phyloP scores from a whole-genome alignment of 345 rosid genomes.

The Salix dunnii region DNA sequence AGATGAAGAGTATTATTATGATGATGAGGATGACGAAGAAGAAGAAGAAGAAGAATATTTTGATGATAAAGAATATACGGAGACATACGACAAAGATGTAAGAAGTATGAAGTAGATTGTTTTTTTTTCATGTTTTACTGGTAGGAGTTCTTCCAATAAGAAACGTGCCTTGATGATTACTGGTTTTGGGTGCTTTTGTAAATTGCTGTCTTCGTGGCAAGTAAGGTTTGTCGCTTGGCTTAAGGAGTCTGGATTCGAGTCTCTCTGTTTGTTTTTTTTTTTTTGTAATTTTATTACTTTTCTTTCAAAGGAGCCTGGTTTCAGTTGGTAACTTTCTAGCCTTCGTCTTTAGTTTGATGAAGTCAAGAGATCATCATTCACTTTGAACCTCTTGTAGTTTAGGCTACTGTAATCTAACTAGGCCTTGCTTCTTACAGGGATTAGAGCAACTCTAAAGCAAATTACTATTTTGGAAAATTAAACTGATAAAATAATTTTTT shows the following conservation, averaged over 20 bases:
- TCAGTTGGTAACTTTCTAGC: neutral
- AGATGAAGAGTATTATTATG: conserved; percentile 18
- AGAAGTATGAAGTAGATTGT: conserved; percentile 23
- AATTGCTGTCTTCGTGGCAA: neutral
- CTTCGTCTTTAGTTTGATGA: neutral
- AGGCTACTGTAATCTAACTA: neutral
- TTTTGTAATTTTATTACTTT: neutral
- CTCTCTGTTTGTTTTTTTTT: neutral
- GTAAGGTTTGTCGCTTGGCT: neutral
- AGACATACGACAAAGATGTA: conserved; percentile 28
- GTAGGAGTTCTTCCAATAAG: neutral
- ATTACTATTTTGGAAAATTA: too few relatives aligned
- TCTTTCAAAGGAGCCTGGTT: neutral
- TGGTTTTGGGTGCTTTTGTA: neutral
- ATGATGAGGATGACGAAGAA: conserved; percentile 20
- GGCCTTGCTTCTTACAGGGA: neutral
- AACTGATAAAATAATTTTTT: too few relatives aligned
- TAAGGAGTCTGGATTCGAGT: neutral
- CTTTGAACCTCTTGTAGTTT: neutral
- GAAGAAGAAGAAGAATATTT: conserved; percentile 11
- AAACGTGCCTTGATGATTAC: conserved; percentile 1
- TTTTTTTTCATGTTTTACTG: neutral
- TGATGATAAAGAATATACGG: conserved; percentile 38
- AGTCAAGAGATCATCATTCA: neutral
- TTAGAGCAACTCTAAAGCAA: too few relatives aligned